Evolutionary conservation across 208 protist genomes (phyloP).

Genomic region (Crithidia expoeki): DNA sequence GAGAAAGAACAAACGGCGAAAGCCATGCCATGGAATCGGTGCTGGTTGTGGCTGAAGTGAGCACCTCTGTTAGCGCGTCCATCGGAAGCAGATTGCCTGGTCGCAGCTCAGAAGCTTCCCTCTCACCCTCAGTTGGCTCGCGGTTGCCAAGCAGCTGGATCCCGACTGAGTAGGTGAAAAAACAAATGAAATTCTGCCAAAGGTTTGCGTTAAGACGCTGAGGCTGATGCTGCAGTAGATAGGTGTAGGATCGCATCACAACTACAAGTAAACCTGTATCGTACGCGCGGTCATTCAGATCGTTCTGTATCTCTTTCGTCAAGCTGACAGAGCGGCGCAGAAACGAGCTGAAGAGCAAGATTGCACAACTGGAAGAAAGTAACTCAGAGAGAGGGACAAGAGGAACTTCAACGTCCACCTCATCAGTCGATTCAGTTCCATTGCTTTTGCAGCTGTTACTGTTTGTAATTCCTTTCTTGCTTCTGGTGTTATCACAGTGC

Average conservation of each 20-base stretch:
- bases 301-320: no score
- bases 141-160: neutral
- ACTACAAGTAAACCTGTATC: no score
- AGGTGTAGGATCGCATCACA: constrained; percentile 12
- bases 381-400: neutral
- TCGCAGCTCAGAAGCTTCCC: neutral
- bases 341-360: neutral
- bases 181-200: constrained; percentile 12
- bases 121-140: neutral
- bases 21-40: constrained; percentile 24
- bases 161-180: constrained; percentile 15
- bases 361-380: constrained; percentile 2
- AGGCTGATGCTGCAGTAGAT: constrained; percentile 28
- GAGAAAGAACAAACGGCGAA: constrained; percentile 16
- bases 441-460: neutral
- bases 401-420: neutral
- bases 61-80: neutral
- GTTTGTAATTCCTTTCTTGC: neutral
- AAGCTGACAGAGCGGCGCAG: neutral
- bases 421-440: neutral
- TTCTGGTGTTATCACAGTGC: neutral
- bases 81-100: neutral
- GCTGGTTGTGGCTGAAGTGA: constrained; percentile 15
- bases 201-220: constrained; percentile 24
- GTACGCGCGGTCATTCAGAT: no score